Base-by-base conservation (phyloP, 352 stramenopile species). In the Phytopythium sindhum region DNA sequence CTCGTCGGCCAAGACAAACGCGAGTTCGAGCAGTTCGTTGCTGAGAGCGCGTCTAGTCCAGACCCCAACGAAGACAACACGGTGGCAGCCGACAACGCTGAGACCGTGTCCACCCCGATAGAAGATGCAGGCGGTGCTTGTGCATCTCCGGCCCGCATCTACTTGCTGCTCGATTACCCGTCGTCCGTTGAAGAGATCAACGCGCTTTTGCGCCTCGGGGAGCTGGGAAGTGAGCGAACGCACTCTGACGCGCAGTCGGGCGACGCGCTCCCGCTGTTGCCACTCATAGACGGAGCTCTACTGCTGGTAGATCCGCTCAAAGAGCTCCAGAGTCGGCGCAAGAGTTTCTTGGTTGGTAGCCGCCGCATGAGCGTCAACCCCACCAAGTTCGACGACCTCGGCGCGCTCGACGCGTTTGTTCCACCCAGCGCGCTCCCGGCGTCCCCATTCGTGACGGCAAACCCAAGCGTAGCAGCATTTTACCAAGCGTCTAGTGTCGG, bases 131-230 rank as follows among this genome's bases (percentile, higher is more conserved):
- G 23, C 1, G 24, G 11, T 4, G 6, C 24, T 26, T 10, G 48
- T 5, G 24, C 15, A 14, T 4, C 26, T n/a, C 48, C 66, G 28
- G 57, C 69, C 0, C 76, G 83, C 10, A 73, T 90, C 21, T 91
- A 88, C 54, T 48, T 93, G 12, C 59, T 93, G 19, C 41, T 74
- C 19, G 75, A 91, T 57, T 93, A 88, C 55, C 85, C 82, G 17
- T 64, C 68, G 24, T 78, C 78, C 1, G 51, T 89, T 10, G 58
- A 55, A 0, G 85, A 93, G 64, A 69, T 78, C 42, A 66, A 78
- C 10, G 73, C 67, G 53, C 66, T 88, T 33, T 66, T 88, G n/a
- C 47, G 60, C 1, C 73, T 77, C 2, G 70, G 76, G 7, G 80
- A 88, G 57, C 47, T 55, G n/a, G 73, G 55, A 0, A 35, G 44